These are phyloP conservation scores for Zymoseptoria ardabiliae DNA, from an alignment of 2,329 filamentous ascomycete species.

Conservation along the genomic window DNA sequence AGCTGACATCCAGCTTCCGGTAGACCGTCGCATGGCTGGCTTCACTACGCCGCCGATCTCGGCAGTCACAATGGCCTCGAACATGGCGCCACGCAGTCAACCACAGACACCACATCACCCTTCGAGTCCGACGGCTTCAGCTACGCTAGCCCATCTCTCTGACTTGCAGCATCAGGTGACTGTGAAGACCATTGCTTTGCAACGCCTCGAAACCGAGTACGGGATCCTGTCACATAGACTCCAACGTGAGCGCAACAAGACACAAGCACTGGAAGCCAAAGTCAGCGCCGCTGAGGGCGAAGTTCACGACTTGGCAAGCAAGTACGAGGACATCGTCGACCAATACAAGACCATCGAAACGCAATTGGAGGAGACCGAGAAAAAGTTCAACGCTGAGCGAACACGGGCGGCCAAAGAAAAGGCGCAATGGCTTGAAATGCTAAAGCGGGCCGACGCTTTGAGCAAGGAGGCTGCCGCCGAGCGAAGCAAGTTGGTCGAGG, in stretches of 20 bases:
- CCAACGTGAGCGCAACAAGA: conserved; percentile 44
- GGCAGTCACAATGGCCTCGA: neutral
- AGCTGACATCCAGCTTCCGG: neutral
- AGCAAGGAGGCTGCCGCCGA: neutral
- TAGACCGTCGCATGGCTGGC: neutral
- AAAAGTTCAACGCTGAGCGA: conserved; percentile 42
- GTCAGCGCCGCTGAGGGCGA: conserved; percentile 44
- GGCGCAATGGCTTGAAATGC: conserved; percentile 45
- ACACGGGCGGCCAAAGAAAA: conserved; percentile 37
- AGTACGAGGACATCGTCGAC: conserved; percentile 42
- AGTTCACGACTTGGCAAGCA: conserved; percentile 45
- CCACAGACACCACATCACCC: neutral
- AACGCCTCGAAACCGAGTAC: conserved; percentile 49
- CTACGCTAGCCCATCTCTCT: conserved; percentile 35
- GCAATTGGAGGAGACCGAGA: conserved; percentile 43
- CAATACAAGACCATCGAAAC: conserved; percentile 43
- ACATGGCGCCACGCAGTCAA: neutral
- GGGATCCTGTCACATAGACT: conserved; percentile 46
- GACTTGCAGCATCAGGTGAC: conserved; percentile 50
- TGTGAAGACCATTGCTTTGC: conserved; percentile 46
- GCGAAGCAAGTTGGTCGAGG: neutral
- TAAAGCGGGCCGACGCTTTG: conserved; percentile 28
- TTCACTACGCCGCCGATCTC: neutral
- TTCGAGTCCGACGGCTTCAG: conserved; percentile 13
- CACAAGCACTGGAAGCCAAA: conserved; percentile 45